phyloP scores from a whole-genome alignment of 768 basidiomycete genomes.

The Leccinum disarticulatum region DNA sequence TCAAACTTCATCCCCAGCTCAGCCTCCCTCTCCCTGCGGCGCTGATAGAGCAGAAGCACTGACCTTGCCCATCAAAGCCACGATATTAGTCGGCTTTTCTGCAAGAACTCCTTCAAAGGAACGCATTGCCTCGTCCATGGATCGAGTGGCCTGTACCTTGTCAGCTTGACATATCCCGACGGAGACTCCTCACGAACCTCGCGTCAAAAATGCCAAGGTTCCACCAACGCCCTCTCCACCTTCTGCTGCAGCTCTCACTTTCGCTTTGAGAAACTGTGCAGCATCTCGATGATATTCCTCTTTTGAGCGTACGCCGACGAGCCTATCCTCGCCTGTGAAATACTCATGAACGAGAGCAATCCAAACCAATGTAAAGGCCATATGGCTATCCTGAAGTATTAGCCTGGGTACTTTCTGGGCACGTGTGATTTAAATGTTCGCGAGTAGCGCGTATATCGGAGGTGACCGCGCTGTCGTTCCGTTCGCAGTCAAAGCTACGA shows the following conservation, averaged over 20 bases:
- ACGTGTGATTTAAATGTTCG: constrained; percentile 79
- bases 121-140: constrained; percentile 78
- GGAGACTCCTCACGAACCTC: constrained; percentile 50
- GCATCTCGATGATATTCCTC: constrained; percentile 71
- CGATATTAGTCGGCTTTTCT: constrained; percentile 80
- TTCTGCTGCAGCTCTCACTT: constrained; percentile 53
- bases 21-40: neutral
- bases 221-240: constrained; percentile 59
- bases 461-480: constrained; percentile 53
- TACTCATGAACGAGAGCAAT: neutral
- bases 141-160: constrained; percentile 63
- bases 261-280: constrained; percentile 63
- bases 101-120: constrained; percentile 80
- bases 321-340: constrained; percentile 59
- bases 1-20: too few species aligned
- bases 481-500: constrained; percentile 51
- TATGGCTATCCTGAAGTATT: constrained; percentile 70
- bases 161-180: neutral
- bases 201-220: constrained; percentile 60
- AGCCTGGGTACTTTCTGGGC: constrained; percentile 84
- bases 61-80: constrained; percentile 87
- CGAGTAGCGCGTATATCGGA: constrained; percentile 78
- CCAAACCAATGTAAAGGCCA: constrained; percentile 23
- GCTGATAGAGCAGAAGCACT: constrained; percentile 1
- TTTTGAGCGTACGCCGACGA: constrained; percentile 59